Percentiles rank a stretch among this genome's conserved stretches.
Evolutionary conservation across 371 early-diverging fungal genomes (phyloP).

Genomic region (Mortierella sp.): DNA sequence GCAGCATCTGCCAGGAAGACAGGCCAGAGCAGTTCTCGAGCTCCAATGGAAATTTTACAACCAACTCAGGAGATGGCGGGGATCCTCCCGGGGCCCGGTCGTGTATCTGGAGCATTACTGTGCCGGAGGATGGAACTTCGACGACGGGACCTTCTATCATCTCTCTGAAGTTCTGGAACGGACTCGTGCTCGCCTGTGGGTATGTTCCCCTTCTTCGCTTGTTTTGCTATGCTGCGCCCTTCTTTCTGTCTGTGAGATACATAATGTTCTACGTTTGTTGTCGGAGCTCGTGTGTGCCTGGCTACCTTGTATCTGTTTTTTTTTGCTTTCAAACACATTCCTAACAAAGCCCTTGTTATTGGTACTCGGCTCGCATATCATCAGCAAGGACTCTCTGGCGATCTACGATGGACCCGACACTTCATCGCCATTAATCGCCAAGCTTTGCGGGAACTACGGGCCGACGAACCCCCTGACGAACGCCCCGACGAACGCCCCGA

Average conservation of each 20-base stretch:
- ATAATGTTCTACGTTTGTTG: neutral
- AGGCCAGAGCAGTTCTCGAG: conserved; percentile 4
- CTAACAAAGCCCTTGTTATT: neutral
- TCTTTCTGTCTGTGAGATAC: neutral
- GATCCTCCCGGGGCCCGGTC: conserved; percentile 24
- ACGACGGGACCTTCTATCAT: conserved; percentile 21
- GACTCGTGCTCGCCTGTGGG: conserved; percentile 49
- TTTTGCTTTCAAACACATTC: neutral
- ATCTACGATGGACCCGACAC: conserved; percentile 51
- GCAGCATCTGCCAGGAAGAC: conserved; percentile 17
- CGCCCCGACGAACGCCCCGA: neutral
- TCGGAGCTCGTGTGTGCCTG: neutral
- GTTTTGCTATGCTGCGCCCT: neutral
- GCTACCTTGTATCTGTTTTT: neutral
- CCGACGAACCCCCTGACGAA: conserved; percentile 11
- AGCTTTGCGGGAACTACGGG: conserved; percentile 41
- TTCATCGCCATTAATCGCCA: conserved; percentile 33
- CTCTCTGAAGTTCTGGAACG: conserved; percentile 24
- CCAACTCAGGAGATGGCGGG: conserved; percentile 29
- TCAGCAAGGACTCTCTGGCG: conserved; percentile 34
- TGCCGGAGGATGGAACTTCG: neutral
- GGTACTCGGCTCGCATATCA: neutral
- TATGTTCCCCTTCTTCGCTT: conserved; percentile 17
- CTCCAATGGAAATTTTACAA: conserved; percentile 30
- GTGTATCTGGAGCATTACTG: conserved; percentile 44